Evolutionary conservation across 352 stramenopile species (phyloP), one percentile per base, ranked within the genome.

Genomic region (Chrysophaeum taylorii): DNA sequence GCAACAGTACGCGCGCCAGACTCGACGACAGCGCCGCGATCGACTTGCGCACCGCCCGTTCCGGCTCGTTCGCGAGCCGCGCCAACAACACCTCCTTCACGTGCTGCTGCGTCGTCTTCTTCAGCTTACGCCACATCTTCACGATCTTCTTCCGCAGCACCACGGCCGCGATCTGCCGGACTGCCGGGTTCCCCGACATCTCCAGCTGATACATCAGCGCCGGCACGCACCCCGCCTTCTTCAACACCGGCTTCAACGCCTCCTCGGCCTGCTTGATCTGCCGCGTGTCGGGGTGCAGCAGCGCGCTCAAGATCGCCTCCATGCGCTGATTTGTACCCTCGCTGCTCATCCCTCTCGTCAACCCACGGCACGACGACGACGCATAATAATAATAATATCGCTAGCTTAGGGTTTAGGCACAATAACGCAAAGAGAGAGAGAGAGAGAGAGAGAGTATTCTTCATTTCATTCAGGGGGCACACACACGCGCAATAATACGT

Each of bases 201-300:
- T 88, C 85, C 70, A 95, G 78, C 75, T 95, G 87, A 73, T 87
- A 90, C 69, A 97, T 87, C 73, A 96, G 80, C 0, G 87, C 86
- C 61, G 82, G 79, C 36, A 97, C 87, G 31, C 76, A 89, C 43
- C 76, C 78, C 45, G 92, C 76, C 78, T 93, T 83, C 77, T 96
- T 97, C 37, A 96, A 79, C 74, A 96, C 89, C 37, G 78, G 80
- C 82, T 98, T 98, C 68, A 98, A 77, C 25, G 85, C 81, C 37
- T 79, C 77, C 81, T 97, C 93, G 12, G 90, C 92, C 77, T 96
- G 82, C 82, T 95, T 94, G 80, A 97, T 97, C 68, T 92, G 84
- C 75, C 92, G 83, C 53, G 92, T 97, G 81, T 98, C 89, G 38
- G 90, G 90, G 76, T 96, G 82, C 68, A 88, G 96, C 60, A 98